phyloP scores from a whole-genome alignment of 1,284 basidiomycete species.

The Cryptococcus sp. region DNA sequence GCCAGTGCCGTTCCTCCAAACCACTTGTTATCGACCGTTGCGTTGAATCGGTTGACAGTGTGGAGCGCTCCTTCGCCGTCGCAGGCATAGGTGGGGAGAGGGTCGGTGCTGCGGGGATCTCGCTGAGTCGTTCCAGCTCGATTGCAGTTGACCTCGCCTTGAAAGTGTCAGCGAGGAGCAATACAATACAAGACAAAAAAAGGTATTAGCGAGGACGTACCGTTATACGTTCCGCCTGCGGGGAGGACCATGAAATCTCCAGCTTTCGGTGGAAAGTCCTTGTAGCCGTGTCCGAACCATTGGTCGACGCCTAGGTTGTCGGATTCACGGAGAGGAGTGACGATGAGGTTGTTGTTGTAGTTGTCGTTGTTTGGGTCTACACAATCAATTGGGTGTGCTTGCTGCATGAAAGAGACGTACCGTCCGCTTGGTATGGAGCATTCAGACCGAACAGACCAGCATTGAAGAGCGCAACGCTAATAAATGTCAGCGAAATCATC shows the following conservation, averaged over 20 bases:
- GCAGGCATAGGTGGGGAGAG: conserved; percentile 11
- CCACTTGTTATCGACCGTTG: conserved; percentile 29
- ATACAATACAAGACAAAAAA: not conserved
- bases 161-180: not conserved
- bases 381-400: not conserved
- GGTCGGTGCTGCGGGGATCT: conserved; percentile 6
- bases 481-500: not conserved
- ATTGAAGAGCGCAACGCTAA: conserved; percentile 20
- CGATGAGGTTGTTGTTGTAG: conserved; percentile 20
- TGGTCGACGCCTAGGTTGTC: conserved; percentile 10
- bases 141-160: conserved; percentile 15
- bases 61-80: conserved; percentile 23
- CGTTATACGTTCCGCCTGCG: conserved; percentile 15
- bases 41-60: conserved; percentile 19
- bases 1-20: conserved; percentile 61
- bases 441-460: conserved; percentile 18
- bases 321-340: conserved; percentile 15
- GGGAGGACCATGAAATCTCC: conserved; percentile 55
- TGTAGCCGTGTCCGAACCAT: conserved; percentile 51
- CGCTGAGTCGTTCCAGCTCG: conserved; percentile 7
- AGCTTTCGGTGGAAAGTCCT: conserved; percentile 54
- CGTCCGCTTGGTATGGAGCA: conserved; percentile 9
- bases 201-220: conserved; percentile 12
- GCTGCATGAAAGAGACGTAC: not conserved
- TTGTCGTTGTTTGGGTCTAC: conserved; percentile 8